Evolutionary conservation across 768 basidiomycete genomes (phyloP), one percentile per base, ranked within the genome.

Genomic region (Agrocybe pediades): DNA sequence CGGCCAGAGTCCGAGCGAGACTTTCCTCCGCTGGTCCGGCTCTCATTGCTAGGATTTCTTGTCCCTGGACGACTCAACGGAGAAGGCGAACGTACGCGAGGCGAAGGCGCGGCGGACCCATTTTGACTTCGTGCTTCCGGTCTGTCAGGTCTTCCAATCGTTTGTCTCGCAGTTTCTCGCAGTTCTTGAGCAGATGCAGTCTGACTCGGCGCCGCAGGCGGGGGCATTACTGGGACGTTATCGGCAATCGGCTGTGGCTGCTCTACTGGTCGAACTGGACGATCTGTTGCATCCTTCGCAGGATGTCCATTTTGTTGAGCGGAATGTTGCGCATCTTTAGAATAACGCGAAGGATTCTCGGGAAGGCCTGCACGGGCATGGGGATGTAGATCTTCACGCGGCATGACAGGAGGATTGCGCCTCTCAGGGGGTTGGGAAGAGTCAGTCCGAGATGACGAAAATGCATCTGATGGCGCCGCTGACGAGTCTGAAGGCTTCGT

Each of bases 151-250:
- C 83, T 75, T 29, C 65, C 66, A 40, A 85, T 80, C 15, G 82
- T 78, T 62, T 88, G 86, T 62, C 86, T 88, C 6, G 90, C 90
- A 2, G 87, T 90, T 65, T 89, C 88, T 46, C 91, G 80, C 15
- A 92, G 76, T 61, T 90, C 90, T 60, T 91, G 88, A 1, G 90
- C 89, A 9, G 87, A 88, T 6, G 75, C 70, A 0, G 90, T 91
- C 62, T 91, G 88, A 61, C 90, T 92, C 2, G 91, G 91, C 44
- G 77, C 83, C 21, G 74, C 77, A 16, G 91, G 91, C 3, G 92
- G 91, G 11, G 87, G 88, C 90, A 93, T 92, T 1, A 64, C 64
- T 29, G 81, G 77, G n/a, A 63, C 66, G 25, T 64, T 63, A 48
- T 76, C 78, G 15, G 62, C 59, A 24, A 75, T 74, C 20, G 63